phyloP scores from a whole-genome alignment of 139 green algal species.

The Closterium sp. region DNA sequence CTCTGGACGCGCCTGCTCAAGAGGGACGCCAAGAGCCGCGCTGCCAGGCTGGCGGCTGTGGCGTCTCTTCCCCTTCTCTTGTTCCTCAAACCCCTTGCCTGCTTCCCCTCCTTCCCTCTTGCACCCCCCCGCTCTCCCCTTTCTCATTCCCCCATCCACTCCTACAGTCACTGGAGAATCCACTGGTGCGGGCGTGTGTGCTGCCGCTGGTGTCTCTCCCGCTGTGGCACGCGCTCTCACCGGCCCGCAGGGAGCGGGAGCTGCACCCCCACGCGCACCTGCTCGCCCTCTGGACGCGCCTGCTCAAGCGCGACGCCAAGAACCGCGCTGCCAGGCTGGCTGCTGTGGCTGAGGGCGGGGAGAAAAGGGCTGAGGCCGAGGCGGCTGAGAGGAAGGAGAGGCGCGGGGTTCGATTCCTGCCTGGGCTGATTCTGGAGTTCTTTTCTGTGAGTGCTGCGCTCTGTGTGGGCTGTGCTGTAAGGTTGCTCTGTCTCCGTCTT shows the following conservation, averaged over 20 bases:
- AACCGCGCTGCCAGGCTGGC: slow-evolving; percentile 44
- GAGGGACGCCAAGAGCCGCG: slow-evolving; percentile 71
- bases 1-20: slow-evolving; percentile 81
- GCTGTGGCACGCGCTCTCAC: not conserved
- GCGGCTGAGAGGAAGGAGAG: not conserved
- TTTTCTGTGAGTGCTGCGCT: not conserved
- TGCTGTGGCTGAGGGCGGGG: not conserved
- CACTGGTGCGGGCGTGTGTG: not conserved
- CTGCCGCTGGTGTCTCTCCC: not conserved
- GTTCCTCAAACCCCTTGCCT: too few species aligned
- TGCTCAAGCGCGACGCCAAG: slow-evolving; percentile 81
- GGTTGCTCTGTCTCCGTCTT: too few species aligned
- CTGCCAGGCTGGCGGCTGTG: slow-evolving; percentile 45
- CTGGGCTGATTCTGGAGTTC: not conserved
- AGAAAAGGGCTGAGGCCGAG: not conserved
- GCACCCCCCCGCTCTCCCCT: too few species aligned
- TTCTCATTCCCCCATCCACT: too few species aligned
- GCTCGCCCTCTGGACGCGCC: slow-evolving; percentile 79
- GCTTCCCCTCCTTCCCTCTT: not conserved
- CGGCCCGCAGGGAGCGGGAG: slow-evolving; percentile 9
- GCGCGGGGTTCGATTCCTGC: not conserved
- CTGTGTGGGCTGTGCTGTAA: too few species aligned
- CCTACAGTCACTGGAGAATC: not conserved
- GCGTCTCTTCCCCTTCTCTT: too few species aligned
- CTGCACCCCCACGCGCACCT: slow-evolving; percentile 72